These are phyloP conservation scores for Gossypium lobatum DNA, from an alignment of 441 rosid genomes.

Conservation along the genomic window DNA sequence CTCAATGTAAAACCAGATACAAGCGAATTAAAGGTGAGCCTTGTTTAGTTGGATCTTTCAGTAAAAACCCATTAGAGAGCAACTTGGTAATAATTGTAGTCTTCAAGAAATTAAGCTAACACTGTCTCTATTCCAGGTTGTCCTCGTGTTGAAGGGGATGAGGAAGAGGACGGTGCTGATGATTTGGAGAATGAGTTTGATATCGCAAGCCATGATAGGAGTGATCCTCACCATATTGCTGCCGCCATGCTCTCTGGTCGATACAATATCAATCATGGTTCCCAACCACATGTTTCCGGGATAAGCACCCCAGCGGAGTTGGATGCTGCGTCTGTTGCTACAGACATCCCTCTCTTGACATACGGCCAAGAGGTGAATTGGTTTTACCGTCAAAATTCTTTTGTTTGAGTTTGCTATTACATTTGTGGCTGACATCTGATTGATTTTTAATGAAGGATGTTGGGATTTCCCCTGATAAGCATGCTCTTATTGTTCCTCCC, in stretches of 20 bases:
- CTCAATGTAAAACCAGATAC: constrained; percentile 79
- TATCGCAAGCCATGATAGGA: constrained; percentile 27
- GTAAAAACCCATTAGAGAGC: not conserved
- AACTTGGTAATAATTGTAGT: not conserved
- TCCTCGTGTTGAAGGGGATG: constrained; percentile 80
- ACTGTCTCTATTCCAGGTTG: constrained; percentile 39
- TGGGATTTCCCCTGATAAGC: constrained; percentile 52
- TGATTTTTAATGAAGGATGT: constrained; percentile 35
- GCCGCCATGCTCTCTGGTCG: constrained; percentile 46
- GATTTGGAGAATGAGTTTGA: constrained; percentile 72
- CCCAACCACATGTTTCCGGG: constrained; percentile 31
- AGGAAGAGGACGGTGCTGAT: constrained; percentile 70
- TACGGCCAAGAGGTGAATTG: constrained; percentile 54
- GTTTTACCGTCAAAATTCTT: constrained; percentile 4
- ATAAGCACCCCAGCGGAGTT: constrained; percentile 37
- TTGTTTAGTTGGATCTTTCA: not conserved
- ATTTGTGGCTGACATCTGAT: constrained; percentile 13
- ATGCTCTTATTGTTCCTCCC: constrained; percentile 64
- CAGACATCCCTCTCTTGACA: constrained; percentile 55
- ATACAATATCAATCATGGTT: constrained; percentile 34
- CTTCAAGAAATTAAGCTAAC: constrained; percentile 2
- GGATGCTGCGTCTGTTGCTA: constrained; percentile 35
- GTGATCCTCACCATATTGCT: constrained; percentile 38
- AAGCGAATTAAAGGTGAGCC: constrained; percentile 65
- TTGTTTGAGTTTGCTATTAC: not conserved